Conservation (phyloP, 192 early-diverging fungal species). For the Gamsiella multidivaricata region DNA sequence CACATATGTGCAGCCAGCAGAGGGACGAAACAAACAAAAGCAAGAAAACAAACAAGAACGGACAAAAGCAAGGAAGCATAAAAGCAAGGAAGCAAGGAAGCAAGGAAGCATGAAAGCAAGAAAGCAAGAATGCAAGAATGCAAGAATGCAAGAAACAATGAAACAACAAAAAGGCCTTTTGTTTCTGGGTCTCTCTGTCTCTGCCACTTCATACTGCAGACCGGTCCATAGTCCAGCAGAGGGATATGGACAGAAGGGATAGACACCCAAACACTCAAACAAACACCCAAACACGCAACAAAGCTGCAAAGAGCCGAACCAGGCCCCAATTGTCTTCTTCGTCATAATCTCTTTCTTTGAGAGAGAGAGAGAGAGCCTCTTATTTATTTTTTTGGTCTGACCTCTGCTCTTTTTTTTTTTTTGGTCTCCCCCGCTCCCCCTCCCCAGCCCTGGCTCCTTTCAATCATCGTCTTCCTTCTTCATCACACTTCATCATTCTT, state of each 20-base stretch:
- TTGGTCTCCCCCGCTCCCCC: slow-evolving; percentile 10
- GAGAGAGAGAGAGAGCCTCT: too few species aligned
- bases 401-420: background rate
- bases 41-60: background rate
- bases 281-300: too few species aligned
- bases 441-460: background rate
- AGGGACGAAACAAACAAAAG: too few species aligned
- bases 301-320: too few species aligned
- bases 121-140: background rate
- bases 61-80: background rate
- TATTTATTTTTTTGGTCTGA: background rate
- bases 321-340: background rate
- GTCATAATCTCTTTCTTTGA: too few species aligned
- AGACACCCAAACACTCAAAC: too few species aligned
- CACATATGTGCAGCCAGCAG: too few species aligned
- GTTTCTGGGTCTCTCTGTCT: background rate
- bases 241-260: too few species aligned
- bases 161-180: background rate
- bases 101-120: background rate
- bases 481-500: background rate
- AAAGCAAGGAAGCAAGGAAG: background rate
- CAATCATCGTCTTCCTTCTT: background rate
- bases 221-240: too few species aligned
- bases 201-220: too few species aligned
- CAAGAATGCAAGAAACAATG: background rate